These are phyloP conservation scores for Hymenoscyphus scutula DNA, from an alignment of 2,329 filamentous ascomycete genomes.

Conservation along the genomic window DNA sequence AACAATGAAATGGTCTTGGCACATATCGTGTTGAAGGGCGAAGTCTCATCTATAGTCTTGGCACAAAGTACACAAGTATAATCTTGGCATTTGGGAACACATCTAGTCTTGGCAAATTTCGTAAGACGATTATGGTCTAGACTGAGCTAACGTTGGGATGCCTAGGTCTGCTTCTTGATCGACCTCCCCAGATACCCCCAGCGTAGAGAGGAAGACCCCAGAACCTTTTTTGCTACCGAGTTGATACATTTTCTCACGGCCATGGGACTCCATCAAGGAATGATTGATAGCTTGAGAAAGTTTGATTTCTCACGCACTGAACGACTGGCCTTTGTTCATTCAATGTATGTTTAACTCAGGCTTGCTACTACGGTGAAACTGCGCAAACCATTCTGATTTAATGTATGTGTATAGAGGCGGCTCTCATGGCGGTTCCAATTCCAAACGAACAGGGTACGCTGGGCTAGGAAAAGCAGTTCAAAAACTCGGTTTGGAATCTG, in stretches of 20 bases:
- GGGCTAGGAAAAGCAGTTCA: conserved; percentile 68
- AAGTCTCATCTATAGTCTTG: neutral
- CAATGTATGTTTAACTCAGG: conserved; percentile 57
- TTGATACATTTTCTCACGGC: conserved; percentile 68
- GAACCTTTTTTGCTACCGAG: conserved; percentile 64
- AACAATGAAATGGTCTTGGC: conserved; percentile 3
- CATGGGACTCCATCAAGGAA: conserved; percentile 60
- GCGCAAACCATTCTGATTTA: conserved; percentile 1
- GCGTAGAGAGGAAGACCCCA: conserved; percentile 22
- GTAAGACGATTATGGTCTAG: neutral
- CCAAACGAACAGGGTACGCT: conserved; percentile 64
- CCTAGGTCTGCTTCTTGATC: conserved; percentile 79
- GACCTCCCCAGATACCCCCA: conserved; percentile 65
- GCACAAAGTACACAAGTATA: neutral
- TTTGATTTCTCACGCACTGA: conserved; percentile 80
- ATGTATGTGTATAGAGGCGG: conserved; percentile 46
- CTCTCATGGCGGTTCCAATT: conserved; percentile 49
- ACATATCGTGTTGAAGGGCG: neutral
- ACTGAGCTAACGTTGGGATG: conserved; percentile 8
- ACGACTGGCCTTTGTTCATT: conserved; percentile 77
- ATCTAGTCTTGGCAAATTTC: neutral
- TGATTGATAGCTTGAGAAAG: conserved; percentile 65
- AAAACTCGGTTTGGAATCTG: conserved; percentile 58
- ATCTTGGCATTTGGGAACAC: neutral
- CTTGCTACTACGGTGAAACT: neutral